phyloP scores from a whole-genome alignment of 176 grass and related monocot genomes.

The Ampelocalamus luodianensis region DNA sequence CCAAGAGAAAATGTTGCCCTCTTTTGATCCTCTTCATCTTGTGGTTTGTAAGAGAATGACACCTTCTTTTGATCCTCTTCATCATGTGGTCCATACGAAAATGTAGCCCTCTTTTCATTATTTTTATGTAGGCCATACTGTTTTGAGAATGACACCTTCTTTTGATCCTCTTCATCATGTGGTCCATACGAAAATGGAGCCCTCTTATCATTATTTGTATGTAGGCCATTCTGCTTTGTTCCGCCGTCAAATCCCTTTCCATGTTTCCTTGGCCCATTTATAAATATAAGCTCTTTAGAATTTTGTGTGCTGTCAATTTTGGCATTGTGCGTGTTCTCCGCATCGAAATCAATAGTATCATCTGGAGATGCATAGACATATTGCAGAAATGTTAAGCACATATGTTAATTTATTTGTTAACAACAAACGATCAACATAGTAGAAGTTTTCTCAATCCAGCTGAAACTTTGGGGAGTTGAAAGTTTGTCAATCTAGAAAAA shows the following conservation, averaged over 20 bases:
- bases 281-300: background rate
- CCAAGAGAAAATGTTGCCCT: background rate
- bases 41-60: background rate
- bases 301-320: background rate
- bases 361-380: background rate
- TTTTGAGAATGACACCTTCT: background rate
- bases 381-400: background rate
- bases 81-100: background rate
- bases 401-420: background rate
- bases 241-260: background rate
- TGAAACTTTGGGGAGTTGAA: no score
- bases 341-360: background rate
- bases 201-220: background rate
- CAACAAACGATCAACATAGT: no score
- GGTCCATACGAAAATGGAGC: no score
- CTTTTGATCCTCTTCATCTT: background rate
- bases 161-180: background rate
- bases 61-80: background rate
- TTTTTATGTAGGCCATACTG: no score
- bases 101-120: no score
- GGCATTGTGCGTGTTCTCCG: background rate
- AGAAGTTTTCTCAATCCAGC: background rate
- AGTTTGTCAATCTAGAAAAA: no score
- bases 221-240: background rate
- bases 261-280: background rate